Conservation (phyloP, 192 early-diverging fungal genomes). For the Rhizoclosmatium sp. region DNA sequence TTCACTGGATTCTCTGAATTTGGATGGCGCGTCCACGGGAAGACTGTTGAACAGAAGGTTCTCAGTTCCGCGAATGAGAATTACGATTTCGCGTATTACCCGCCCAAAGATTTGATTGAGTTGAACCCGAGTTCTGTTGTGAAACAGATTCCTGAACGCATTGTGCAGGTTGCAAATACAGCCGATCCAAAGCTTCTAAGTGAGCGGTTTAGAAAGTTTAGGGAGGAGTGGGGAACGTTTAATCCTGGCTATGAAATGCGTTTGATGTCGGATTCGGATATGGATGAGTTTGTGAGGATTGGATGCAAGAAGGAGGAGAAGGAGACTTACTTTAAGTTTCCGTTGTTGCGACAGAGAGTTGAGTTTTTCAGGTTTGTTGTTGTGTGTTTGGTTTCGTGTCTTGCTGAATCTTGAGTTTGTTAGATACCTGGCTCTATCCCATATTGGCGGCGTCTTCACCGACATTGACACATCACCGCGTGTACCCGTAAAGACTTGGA, state of each 20-base stretch:
- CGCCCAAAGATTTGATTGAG: neutral
- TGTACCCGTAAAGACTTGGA: slow-evolving; percentile 40
- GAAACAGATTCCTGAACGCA: neutral
- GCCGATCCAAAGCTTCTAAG: neutral
- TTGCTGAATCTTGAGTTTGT: neutral
- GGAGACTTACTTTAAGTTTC: slow-evolving; percentile 24
- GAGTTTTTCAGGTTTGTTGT: slow-evolving; percentile 18
- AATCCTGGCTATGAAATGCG: slow-evolving; percentile 17
- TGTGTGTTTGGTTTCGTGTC: neutral
- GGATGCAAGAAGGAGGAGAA: neutral
- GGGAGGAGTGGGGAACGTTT: slow-evolving; percentile 3
- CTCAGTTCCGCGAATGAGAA: neutral
- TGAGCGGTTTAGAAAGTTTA: neutral
- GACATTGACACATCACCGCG: slow-evolving; percentile 43
- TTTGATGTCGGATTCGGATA: slow-evolving; percentile 18
- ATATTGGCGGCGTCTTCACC: slow-evolving; percentile 46
- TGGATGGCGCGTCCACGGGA: slow-evolving; percentile 29
- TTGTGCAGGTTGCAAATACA: slow-evolving; percentile 20
- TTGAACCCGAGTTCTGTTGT: neutral
- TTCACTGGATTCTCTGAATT: slow-evolving; percentile 31
- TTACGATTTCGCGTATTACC: slow-evolving; percentile 22
- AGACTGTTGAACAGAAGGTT: neutral
- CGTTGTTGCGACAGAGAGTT: slow-evolving; percentile 19
- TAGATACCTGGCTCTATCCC: slow-evolving; percentile 32
- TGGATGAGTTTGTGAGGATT: slow-evolving; percentile 32